A percentile compares a stretch with the other conserved stretches of the same genome.
These are phyloP conservation scores for Alternaria sp. DNA, from an alignment of 2,329 filamentous ascomycete species.

Conservation along the genomic window DNA sequence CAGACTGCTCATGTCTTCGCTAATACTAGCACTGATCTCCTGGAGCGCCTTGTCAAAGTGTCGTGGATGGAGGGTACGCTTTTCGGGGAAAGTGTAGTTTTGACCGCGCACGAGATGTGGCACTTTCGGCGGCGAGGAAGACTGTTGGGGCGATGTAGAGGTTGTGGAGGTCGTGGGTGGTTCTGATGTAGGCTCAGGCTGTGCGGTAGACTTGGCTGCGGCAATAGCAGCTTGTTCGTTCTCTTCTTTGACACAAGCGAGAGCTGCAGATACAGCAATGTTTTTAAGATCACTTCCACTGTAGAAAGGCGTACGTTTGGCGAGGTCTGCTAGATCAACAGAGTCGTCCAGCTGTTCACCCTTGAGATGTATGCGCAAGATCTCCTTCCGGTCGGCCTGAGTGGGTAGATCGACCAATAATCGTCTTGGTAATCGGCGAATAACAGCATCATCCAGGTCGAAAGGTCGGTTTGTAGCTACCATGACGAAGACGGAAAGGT, in stretches of 20 bases:
- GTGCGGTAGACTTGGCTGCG: conserved; percentile 27
- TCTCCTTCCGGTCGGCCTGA: conserved; percentile 70
- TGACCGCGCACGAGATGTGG: conserved; percentile 41
- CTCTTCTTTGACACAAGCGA: conserved; percentile 81
- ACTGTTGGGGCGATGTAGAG: conserved; percentile 12
- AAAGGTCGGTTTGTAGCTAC: conserved; percentile 96
- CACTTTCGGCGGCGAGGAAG: conserved; percentile 30
- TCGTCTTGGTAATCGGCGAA: conserved; percentile 76
- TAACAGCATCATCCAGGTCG: conserved; percentile 87
- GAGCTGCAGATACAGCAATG: conserved; percentile 78
- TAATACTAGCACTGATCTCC: conserved; percentile 92
- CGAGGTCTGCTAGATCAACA: conserved; percentile 70
- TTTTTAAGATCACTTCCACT: conserved; percentile 87
- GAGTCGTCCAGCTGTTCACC: conserved; percentile 69
- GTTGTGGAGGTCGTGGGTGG: conserved; percentile 2
- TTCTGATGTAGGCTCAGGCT: background rate
- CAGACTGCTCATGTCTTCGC: conserved; percentile 89
- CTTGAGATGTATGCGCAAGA: conserved; percentile 74
- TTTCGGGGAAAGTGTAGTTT: conserved; percentile 70
- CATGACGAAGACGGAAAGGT: conserved; percentile 92
- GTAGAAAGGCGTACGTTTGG: conserved; percentile 75
- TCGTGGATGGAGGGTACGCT: conserved; percentile 67
- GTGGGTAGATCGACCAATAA: conserved; percentile 77
- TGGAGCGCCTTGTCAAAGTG: conserved; percentile 88
- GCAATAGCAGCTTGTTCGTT: conserved; percentile 54